phyloP scores from a whole-genome alignment of 2,329 filamentous ascomycete species.

The Eurotiales sp. region DNA sequence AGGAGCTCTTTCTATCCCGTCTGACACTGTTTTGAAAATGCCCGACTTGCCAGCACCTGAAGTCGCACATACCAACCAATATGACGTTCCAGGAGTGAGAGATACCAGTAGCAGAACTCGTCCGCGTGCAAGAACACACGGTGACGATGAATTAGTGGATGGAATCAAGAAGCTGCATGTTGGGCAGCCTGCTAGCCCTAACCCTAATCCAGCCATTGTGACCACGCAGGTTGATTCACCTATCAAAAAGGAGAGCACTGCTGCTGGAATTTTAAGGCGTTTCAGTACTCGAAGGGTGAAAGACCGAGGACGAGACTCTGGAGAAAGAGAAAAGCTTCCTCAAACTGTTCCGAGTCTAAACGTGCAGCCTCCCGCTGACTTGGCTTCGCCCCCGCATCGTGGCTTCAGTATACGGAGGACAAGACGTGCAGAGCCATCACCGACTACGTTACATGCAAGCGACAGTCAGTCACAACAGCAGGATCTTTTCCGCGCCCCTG shows the following conservation, averaged over 20 bases:
- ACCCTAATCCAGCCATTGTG: slow-evolving; percentile 45
- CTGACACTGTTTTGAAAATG: slow-evolving; percentile 57
- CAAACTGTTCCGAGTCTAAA: slow-evolving; percentile 72
- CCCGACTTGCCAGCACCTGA: slow-evolving; percentile 77
- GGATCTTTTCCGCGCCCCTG: slow-evolving; percentile 72
- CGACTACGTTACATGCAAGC: slow-evolving; percentile 56
- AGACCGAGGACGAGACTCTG: slow-evolving; percentile 45
- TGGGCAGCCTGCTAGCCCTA: slow-evolving; percentile 44
- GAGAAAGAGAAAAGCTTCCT: slow-evolving; percentile 49
- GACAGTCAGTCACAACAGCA: slow-evolving; percentile 67
- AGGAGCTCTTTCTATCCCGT: slow-evolving; percentile 54
- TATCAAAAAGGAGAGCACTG: slow-evolving; percentile 79
- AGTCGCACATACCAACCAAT: slow-evolving; percentile 85
- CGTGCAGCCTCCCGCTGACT: slow-evolving; percentile 72
- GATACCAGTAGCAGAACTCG: slow-evolving; percentile 78
- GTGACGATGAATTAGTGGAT: slow-evolving; percentile 84
- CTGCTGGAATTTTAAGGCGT: slow-evolving; percentile 76
- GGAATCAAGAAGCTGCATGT: slow-evolving; percentile 64
- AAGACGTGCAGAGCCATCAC: slow-evolving; percentile 51
- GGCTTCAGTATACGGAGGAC: slow-evolving; percentile 78
- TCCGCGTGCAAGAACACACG: slow-evolving; percentile 85
- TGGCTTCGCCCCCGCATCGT: slow-evolving; percentile 65
- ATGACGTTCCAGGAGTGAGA: slow-evolving; percentile 86
- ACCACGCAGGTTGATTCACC: slow-evolving; percentile 59
- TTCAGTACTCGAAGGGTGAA: slow-evolving; percentile 83